Evolutionary conservation across 78 protist genomes (phyloP), one percentile per base, ranked within the genome.

Genomic region (Mastigamoeba balamuthi): DNA sequence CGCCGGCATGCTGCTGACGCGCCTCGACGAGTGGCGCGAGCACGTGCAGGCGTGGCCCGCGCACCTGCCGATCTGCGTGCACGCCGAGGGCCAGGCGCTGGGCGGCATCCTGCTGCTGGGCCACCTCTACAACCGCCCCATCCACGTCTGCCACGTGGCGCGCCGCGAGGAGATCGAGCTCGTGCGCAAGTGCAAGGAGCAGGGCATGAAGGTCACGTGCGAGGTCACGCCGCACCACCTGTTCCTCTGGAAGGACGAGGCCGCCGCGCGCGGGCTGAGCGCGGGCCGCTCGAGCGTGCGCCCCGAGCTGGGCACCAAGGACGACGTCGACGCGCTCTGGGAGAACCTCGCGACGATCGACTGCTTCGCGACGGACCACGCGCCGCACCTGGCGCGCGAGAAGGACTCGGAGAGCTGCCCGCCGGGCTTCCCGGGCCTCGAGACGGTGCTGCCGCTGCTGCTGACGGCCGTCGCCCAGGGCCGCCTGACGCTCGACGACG

Each of bases 361-460:
- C 74, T 73, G 76, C 79, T 84, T 88, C 67, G 84, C 83, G 40
- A 79, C 87, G 28, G 87, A 86, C 66, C 86, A 81, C 76, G 86
- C 91, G 39, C 91, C 87, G 72, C 87, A 86, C 72, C 77, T 85
- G 65, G 68, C 38, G 30, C 82, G 66, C 38, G 91, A 80, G 76
- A 86, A 86, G 76, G 43, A 43, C 58, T 9, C 64, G 6, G 78
- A 38, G 63, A 75, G 72, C 35, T 82, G 84, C 40, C 85, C 84
- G 39, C 87, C 91, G 30, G 91, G 91, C 64, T 81, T 75, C 87
- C 91, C 91, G 30, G 91, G 91, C 42, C 77, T 86, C 4, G 81
- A 78, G 69, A 70, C 81, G 25, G 67, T 77, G 17, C 78, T 90
- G 28, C 87, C 94, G 48, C 78, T 85, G 37, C 81, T 86, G 77